A percentile compares a stretch with the other conserved stretches of the same genome.
Conservation (phyloP, 2,329 filamentous ascomycete species). For the Cladosporium sp. region DNA sequence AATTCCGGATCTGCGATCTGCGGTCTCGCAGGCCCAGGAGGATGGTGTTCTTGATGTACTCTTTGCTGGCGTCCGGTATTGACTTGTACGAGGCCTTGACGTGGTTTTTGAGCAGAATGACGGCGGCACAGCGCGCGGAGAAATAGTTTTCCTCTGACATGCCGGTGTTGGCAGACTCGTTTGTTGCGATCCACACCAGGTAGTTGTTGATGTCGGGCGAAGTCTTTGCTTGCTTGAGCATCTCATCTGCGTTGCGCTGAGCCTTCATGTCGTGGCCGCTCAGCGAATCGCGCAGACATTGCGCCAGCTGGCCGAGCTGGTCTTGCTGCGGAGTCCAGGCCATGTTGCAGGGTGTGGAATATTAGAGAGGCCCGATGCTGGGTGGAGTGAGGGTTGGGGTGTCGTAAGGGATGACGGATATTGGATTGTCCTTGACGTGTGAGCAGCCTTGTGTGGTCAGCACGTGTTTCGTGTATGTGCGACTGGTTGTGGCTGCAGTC, state of each 20-base stretch:
- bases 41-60: constrained; percentile 76
- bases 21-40: constrained; percentile 79
- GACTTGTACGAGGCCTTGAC: constrained; percentile 73
- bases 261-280: constrained; percentile 76
- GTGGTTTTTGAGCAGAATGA: constrained; percentile 95
- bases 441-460: not conserved
- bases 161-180: constrained; percentile 52
- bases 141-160: constrained; percentile 65
- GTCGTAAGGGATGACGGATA: not conserved
- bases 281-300: constrained; percentile 87
- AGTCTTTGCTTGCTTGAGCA: constrained; percentile 84
- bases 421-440: not conserved
- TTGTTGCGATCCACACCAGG: constrained; percentile 84
- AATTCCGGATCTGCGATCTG: constrained; percentile 79
- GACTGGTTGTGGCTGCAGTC: not conserved
- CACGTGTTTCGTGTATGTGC: not conserved
- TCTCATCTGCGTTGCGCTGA: constrained; percentile 87
- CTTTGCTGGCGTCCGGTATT: constrained; percentile 71
- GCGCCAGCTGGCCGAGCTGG: constrained; percentile 83
- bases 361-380: not conserved
- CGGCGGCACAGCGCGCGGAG: constrained; percentile 80
- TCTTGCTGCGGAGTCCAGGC: constrained; percentile 89
- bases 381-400: not conserved
- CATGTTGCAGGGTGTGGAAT: constrained; percentile 55
- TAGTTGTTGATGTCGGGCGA: constrained; percentile 98